Evolutionary conservation across 2,329 filamentous ascomycete genomes (phyloP).

Genomic region (Fusarium neocosmosporiellum): DNA sequence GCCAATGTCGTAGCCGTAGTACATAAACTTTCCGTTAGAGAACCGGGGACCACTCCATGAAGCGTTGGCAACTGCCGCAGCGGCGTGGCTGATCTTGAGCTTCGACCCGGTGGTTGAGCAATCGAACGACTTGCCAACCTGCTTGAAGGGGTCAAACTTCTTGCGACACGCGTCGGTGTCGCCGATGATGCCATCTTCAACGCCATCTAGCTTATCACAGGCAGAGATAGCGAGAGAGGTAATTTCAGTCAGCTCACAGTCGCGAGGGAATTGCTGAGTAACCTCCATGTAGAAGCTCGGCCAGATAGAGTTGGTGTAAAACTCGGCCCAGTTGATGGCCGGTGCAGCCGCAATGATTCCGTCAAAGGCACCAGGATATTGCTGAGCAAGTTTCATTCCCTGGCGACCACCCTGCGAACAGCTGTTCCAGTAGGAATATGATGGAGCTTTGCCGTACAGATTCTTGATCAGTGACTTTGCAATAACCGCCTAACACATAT

Average conservation of each 20-base stretch:
- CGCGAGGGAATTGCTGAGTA: slow-evolving; percentile 13
- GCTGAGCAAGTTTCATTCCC: slow-evolving; percentile 62
- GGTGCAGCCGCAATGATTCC: slow-evolving; percentile 62
- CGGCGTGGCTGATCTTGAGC: slow-evolving; percentile 1
- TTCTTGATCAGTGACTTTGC: slow-evolving; percentile 48
- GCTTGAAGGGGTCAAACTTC: not conserved
- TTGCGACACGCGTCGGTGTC: not conserved
- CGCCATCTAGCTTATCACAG: slow-evolving; percentile 1
- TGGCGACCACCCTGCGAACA: slow-evolving; percentile 68
- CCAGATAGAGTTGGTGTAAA: slow-evolving; percentile 13
- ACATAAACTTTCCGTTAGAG: slow-evolving; percentile 1
- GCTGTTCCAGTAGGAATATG: slow-evolving; percentile 61
- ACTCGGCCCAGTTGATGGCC: slow-evolving; percentile 47
- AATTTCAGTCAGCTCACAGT: slow-evolving; percentile 14
- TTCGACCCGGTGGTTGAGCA: slow-evolving; percentile 3
- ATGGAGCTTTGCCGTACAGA: slow-evolving; percentile 54
- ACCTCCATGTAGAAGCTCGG: slow-evolving; percentile 14
- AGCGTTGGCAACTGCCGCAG: not conserved
- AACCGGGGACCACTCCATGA: slow-evolving; percentile 5
- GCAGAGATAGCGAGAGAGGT: not conserved
- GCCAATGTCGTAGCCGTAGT: not conserved
- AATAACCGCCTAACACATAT: not conserved
- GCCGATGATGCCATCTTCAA: not conserved
- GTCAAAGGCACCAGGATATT: slow-evolving; percentile 64
- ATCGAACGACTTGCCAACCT: slow-evolving; percentile 1